These are phyloP conservation scores for Arachis monticola DNA, from an alignment of 331 rosid species.

Conservation along the genomic window DNA sequence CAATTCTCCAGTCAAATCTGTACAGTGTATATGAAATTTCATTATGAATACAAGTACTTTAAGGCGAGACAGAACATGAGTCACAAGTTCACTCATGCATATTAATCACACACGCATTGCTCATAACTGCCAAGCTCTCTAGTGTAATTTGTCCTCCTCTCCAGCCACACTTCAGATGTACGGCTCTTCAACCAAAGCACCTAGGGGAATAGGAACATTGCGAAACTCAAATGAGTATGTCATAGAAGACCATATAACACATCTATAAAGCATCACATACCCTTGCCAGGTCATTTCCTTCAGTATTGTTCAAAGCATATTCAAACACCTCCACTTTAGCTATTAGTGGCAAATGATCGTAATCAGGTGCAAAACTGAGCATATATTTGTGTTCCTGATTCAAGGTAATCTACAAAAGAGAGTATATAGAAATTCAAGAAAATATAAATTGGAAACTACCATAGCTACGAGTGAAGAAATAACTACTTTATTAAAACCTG, in stretches of 20 bases:
- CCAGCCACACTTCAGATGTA: slow-evolving; percentile 96
- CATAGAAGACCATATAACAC: slow-evolving; percentile 27
- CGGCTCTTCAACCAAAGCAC: slow-evolving; percentile 99
- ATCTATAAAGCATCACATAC: slow-evolving; percentile 44
- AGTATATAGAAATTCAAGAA: slow-evolving; percentile 3
- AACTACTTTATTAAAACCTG: slow-evolving; percentile 21
- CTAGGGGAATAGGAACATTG: slow-evolving; percentile 50
- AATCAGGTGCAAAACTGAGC: slow-evolving; percentile 98
- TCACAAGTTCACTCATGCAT: slow-evolving; percentile 17
- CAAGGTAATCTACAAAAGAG: slow-evolving; percentile 68
- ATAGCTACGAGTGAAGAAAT: slow-evolving; percentile 15
- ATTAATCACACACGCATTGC: slow-evolving; percentile 79
- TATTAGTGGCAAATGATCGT: slow-evolving; percentile 93
- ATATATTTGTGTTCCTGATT: slow-evolving; percentile 95
- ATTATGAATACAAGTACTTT: neutral
- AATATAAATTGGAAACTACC: slow-evolving; percentile 38
- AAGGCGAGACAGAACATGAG: slow-evolving; percentile 18
- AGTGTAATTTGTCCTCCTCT: slow-evolving; percentile 97
- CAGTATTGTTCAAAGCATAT: slow-evolving; percentile 84
- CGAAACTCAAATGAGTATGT: slow-evolving; percentile 33
- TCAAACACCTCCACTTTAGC: slow-evolving; percentile 99
- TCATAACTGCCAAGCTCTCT: slow-evolving; percentile 99
- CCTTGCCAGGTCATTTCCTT: slow-evolving; percentile 93
- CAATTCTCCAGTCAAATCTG: neutral
- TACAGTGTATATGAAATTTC: neutral